Evolutionary conservation across 768 basidiomycete species (phyloP).

Genomic region (Terana coerulea): DNA sequence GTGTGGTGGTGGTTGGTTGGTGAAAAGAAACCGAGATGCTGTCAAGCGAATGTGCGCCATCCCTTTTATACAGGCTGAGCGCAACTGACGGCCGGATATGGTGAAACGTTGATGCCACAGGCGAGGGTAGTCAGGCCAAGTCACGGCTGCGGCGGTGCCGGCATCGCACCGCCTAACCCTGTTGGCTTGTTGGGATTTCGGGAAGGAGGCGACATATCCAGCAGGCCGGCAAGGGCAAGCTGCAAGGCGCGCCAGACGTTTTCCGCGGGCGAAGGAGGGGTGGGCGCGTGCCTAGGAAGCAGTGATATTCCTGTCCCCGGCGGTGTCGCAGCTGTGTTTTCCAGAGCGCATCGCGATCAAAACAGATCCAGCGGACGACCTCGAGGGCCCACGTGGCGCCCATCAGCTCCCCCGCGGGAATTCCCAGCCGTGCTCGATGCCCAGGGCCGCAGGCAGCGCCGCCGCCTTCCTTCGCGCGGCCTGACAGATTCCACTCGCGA

Average conservation of each 20-base stretch:
- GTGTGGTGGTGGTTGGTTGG: neutral
- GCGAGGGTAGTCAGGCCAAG: constrained; percentile 2
- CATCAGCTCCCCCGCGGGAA: neutral
- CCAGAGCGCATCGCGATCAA: constrained; percentile 3
- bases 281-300: neutral
- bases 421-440: neutral
- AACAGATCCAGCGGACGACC: neutral
- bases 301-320: constrained; percentile 3
- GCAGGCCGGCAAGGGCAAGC: neutral
- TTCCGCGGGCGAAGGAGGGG: neutral
- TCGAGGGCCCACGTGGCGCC: neutral
- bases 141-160: constrained; percentile 1
- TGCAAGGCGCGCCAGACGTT: neutral
- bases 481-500: too few relatives aligned
- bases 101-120: constrained; percentile 9
- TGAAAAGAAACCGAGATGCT: neutral
- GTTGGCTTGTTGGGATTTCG: neutral
- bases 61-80: neutral
- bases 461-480: too few relatives aligned
- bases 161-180: neutral
- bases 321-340: constrained; percentile 2
- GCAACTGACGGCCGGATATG: constrained; percentile 6
- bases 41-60: neutral
- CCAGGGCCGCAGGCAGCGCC: constrained; percentile 6
- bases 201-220: neutral